A percentile compares a stretch with the other conserved stretches of the same genome.
Conservation (phyloP, 2,329 filamentous ascomycete species). For the Orbilia blumenaviensis region DNA sequence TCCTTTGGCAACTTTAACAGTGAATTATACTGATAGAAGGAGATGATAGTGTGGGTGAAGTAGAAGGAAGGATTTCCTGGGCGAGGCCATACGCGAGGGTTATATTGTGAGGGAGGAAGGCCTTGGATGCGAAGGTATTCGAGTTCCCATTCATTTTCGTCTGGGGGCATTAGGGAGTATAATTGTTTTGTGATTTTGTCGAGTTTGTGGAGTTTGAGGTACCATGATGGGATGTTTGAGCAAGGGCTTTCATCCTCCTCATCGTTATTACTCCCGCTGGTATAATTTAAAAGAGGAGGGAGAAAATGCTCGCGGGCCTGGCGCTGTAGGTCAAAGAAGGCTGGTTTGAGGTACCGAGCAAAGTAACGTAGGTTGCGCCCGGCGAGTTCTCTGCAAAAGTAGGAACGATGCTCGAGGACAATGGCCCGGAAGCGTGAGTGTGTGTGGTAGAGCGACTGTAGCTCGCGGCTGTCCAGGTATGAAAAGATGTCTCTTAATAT, state of each 20-base stretch:
- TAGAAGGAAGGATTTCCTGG: conserved; percentile 46
- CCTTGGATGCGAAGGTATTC: conserved; percentile 43
- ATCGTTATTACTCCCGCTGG: not conserved
- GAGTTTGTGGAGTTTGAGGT: conserved; percentile 26
- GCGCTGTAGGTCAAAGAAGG: conserved; percentile 38
- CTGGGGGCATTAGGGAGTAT: conserved; percentile 32
- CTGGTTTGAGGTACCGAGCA: conserved; percentile 32
- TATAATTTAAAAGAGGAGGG: too few relatives aligned
- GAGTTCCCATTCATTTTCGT: conserved; percentile 45
- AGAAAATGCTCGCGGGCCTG: conserved; percentile 27
- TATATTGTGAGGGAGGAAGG: conserved; percentile 38
- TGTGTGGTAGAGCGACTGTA: conserved; percentile 31
- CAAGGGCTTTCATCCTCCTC: too few relatives aligned
- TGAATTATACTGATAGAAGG: conserved; percentile 48
- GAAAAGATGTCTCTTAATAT: conserved; percentile 44
- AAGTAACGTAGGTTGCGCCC: conserved; percentile 38
- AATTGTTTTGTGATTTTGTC: conserved; percentile 31
- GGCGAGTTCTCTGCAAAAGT: conserved; percentile 38
- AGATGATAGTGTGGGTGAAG: conserved; percentile 46
- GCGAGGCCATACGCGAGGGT: conserved; percentile 38
- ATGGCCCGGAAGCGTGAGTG: conserved; percentile 39
- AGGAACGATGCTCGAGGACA: conserved; percentile 38
- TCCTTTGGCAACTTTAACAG: conserved; percentile 38
- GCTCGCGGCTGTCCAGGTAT: conserved; percentile 21
- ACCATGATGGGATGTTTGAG: conserved; percentile 37